Base-by-base conservation (phyloP, 176 grass and related monocot species). In the Dendrocalamus sinicus region DNA sequence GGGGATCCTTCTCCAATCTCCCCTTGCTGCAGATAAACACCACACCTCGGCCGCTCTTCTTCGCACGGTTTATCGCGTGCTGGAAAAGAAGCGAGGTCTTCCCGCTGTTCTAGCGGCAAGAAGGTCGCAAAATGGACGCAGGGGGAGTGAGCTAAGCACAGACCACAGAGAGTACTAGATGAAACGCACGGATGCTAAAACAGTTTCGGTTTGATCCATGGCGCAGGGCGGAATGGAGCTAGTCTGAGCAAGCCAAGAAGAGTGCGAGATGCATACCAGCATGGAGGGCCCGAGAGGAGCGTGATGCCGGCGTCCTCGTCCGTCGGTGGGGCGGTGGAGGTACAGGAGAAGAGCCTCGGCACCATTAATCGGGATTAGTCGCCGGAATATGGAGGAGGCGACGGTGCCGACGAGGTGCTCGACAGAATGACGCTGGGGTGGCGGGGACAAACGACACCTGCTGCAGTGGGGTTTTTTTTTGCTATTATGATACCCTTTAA, bases 61-160 rank as follows among this genome's bases (percentile, higher is more conserved):
- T 59, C 68, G 81, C 84, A 66, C 93, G 55, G 88, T 92, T 98
- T 82, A 93, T 92, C 17, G 93, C 88, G 79, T 94, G 95, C 86
- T 95, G 91, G 81, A 98, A 95, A 67, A 98, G 86, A 46, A 98
- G 93, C 66, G 93, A 98, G 48, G 91, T 95, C 80, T 98, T 98
- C 44, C 96, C 93, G 72, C 93, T 98, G 90, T 61, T 72, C 48
- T 76, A 65, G 55, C 75, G 70, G 44, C 23, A 76, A 66, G 52
- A 17, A 70, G 53, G 26, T 61, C 8, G 32, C 43, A 12, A 17
- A 71, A 74, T 73, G 12, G 30, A 35, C 12, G 26, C 3, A 50
- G 30, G 43, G 30, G 44, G 54, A 64, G 67, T 41, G 72, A 59
- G 30, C 67, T 55, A 57, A 67, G 9, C 32, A 64, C 46, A 28